These are phyloP conservation scores for Diaporthe ampelina DNA, from an alignment of 2,329 filamentous ascomycete species.

Conservation along the genomic window DNA sequence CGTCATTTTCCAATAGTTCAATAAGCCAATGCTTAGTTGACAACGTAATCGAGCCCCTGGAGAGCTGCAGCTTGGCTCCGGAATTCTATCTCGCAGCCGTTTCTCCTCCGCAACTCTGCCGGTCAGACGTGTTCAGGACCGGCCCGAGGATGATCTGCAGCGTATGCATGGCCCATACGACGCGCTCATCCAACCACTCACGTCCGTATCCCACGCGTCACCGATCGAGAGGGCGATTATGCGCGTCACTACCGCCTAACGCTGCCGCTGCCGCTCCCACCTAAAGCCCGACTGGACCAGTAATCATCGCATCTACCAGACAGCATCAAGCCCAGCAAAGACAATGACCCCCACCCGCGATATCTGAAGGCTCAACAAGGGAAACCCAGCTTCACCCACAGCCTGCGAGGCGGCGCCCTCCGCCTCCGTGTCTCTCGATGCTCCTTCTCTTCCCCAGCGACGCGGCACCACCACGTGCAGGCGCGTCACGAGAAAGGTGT, in stretches of 20 bases:
- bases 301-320: neutral
- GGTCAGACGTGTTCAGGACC: too few relatives aligned
- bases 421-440: neutral
- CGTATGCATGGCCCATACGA: neutral
- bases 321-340: neutral
- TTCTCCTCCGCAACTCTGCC: neutral
- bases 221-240: neutral
- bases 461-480: neutral
- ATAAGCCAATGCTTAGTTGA: neutral
- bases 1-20: too few relatives aligned
- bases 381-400: neutral
- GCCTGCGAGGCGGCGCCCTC: neutral
- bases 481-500: neutral
- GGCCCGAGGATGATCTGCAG: neutral
- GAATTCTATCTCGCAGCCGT: neutral
- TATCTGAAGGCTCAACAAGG: too few relatives aligned
- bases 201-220: neutral
- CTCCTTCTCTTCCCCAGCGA: neutral
- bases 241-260: neutral
- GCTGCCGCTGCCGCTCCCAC: neutral
- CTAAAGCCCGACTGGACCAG: neutral
- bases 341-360: neutral
- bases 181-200: neutral
- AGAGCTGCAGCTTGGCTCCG: neutral
- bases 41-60: neutral